phyloP scores from a whole-genome alignment of 768 basidiomycete species.

The Clitopilus passeckerianus region DNA sequence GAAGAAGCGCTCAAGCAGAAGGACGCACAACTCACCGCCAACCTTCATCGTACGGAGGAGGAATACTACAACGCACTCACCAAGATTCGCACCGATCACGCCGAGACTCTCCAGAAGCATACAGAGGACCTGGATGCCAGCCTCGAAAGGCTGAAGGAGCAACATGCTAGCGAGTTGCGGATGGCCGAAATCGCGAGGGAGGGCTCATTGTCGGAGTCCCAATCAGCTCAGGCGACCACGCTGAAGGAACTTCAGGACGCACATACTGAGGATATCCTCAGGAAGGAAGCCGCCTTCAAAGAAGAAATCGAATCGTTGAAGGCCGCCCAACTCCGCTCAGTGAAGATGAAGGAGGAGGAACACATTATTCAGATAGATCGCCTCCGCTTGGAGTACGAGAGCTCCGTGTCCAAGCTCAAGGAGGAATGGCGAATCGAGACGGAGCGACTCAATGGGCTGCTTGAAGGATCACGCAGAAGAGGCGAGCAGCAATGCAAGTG shows the following conservation, averaged over 20 bases:
- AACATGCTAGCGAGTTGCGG: constrained; percentile 70
- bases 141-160: constrained; percentile 69
- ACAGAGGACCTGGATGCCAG: constrained; percentile 53
- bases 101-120: constrained; percentile 57
- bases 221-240: constrained; percentile 58
- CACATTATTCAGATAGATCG: constrained; percentile 55
- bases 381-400: constrained; percentile 57
- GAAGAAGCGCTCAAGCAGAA: constrained; percentile 51
- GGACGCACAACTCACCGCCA: constrained; percentile 51
- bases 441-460: constrained; percentile 39
- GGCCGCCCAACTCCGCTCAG: constrained; percentile 50
- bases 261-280: constrained; percentile 58
- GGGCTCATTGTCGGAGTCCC: constrained; percentile 69
- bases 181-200: constrained; percentile 73
- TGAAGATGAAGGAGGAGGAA: constrained; percentile 57
- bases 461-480: constrained; percentile 42
- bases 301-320: constrained; percentile 66
- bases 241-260: constrained; percentile 69
- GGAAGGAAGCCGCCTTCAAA: constrained; percentile 60
- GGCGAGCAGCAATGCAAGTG: constrained; percentile 30
- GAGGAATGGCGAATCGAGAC: constrained; percentile 49
- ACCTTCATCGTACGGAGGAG: constrained; percentile 67
- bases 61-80: constrained; percentile 80
- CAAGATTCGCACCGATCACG: constrained; percentile 71
- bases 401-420: constrained; percentile 43